Conservation (phyloP, 2,329 filamentous ascomycete species). For the Aspergillus hortae region DNA sequence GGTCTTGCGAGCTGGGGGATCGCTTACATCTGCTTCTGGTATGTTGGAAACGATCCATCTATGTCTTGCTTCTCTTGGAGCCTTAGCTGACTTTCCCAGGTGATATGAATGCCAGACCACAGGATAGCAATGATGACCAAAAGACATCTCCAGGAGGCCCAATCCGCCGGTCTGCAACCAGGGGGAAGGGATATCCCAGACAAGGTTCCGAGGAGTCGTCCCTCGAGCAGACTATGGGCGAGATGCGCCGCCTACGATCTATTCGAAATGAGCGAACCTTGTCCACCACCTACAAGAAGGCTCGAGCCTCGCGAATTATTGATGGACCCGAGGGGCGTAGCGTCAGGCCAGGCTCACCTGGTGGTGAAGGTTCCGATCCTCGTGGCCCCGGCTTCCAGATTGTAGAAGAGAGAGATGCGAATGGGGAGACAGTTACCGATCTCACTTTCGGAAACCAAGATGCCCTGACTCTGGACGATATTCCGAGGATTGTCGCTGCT, state of each 20-base stretch:
- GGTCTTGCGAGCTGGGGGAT: conserved; percentile 78
- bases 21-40: conserved; percentile 69
- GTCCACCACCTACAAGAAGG: conserved; percentile 87
- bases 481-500: conserved; percentile 89
- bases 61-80: no score
- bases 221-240: conserved; percentile 93
- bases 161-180: conserved; percentile 59
- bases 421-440: conserved; percentile 68
- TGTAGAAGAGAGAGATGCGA: conserved; percentile 70
- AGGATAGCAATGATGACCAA: conserved; percentile 65
- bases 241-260: conserved; percentile 86
- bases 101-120: conserved; percentile 64
- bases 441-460: conserved; percentile 87
- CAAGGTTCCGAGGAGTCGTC: conserved; percentile 64
- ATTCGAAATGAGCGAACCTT: conserved; percentile 92
- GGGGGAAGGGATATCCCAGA: conserved; percentile 69
- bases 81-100: conserved; percentile 42
- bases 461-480: conserved; percentile 90
- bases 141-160: conserved; percentile 49
- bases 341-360: conserved; percentile 68
- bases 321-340: conserved; percentile 72
- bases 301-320: conserved; percentile 86
- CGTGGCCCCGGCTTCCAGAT: conserved; percentile 66
- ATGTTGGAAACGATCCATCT: conserved; percentile 23
- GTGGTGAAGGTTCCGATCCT: conserved; percentile 53